Evolutionary conservation across 2,329 filamentous ascomycete genomes (phyloP).

Genomic region (Camptophora hylomeconis): DNA sequence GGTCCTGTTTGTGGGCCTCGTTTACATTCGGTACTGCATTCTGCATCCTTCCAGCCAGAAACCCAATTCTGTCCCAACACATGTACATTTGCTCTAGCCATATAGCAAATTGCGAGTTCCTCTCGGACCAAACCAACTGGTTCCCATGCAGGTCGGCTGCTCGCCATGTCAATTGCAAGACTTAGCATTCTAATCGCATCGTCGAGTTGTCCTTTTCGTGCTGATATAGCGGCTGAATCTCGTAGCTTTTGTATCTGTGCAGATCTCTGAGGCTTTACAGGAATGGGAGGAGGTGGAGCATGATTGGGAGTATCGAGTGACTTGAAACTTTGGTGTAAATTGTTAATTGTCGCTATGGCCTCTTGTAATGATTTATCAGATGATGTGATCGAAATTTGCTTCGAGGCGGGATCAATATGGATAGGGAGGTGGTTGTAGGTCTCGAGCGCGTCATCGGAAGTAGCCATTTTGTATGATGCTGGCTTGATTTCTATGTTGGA

Average conservation of each 20-base stretch:
- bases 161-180: constrained; percentile 81
- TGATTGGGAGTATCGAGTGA: constrained; percentile 47
- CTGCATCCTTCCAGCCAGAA: constrained; percentile 75
- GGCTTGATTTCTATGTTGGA: too few species aligned
- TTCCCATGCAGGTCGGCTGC: constrained; percentile 75
- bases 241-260: constrained; percentile 83
- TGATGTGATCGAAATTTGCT: constrained; percentile 51
- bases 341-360: constrained; percentile 64
- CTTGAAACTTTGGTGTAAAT: constrained; percentile 62
- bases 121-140: constrained; percentile 70
- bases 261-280: constrained; percentile 82
- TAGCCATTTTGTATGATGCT: constrained; percentile 15
- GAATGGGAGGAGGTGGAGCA: constrained; percentile 73
- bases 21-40: constrained; percentile 79
- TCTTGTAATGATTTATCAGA: constrained; percentile 38
- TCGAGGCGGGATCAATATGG: constrained; percentile 66
- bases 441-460: constrained; percentile 17
- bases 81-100: constrained; percentile 80
- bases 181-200: constrained; percentile 74
- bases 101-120: constrained; percentile 66
- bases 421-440: constrained; percentile 70
- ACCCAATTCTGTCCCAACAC: constrained; percentile 75
- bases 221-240: constrained; percentile 71
- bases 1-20: constrained; percentile 12
- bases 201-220: constrained; percentile 60